Percentiles rank a stretch among this genome's conserved stretches.
Conservation (phyloP, 2,329 filamentous ascomycete genomes). For the Boeremia lycopersici region DNA sequence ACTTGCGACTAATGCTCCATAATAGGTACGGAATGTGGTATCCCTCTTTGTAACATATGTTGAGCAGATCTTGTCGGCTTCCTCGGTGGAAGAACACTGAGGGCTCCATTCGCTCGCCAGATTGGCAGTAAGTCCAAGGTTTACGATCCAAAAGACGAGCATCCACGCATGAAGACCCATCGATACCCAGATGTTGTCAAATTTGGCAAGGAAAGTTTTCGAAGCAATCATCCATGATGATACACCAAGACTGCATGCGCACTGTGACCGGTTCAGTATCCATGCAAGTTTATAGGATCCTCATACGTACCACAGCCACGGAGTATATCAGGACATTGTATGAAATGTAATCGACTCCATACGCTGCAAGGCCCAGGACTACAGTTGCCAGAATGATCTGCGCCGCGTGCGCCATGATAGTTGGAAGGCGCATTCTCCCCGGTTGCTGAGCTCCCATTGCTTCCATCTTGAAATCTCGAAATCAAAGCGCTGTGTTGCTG, state of each 20-base stretch:
- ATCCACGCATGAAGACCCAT: constrained; percentile 59
- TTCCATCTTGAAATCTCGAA: constrained; percentile 11
- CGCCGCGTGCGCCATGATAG: constrained; percentile 26
- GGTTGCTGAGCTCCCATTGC: constrained; percentile 4
- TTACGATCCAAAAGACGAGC: constrained; percentile 59
- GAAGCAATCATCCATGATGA: constrained; percentile 19
- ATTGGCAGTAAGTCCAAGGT: constrained; percentile 34
- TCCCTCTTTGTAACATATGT: constrained; percentile 20
- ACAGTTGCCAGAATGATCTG: constrained; percentile 52
- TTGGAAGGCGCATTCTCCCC: constrained; percentile 15
- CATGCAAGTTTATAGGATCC: neutral
- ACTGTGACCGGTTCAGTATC: constrained; percentile 33
- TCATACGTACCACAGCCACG: constrained; percentile 21
- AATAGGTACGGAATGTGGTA: constrained; percentile 25
- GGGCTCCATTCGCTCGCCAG: constrained; percentile 30
- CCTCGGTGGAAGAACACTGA: constrained; percentile 16
- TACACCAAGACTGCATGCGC: constrained; percentile 54
- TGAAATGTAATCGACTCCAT: constrained; percentile 48
- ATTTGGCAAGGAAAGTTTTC: constrained; percentile 16
- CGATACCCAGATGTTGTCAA: constrained; percentile 62
- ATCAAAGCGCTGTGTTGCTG: constrained; percentile 4
- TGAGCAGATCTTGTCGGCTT: constrained; percentile 19
- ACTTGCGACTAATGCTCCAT: constrained; percentile 30
- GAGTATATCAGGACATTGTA: constrained; percentile 50
- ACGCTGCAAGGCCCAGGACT: constrained; percentile 57